These are phyloP conservation scores for Colletotrichum camelliae DNA, from an alignment of 2,329 filamentous ascomycete species.

Conservation along the genomic window DNA sequence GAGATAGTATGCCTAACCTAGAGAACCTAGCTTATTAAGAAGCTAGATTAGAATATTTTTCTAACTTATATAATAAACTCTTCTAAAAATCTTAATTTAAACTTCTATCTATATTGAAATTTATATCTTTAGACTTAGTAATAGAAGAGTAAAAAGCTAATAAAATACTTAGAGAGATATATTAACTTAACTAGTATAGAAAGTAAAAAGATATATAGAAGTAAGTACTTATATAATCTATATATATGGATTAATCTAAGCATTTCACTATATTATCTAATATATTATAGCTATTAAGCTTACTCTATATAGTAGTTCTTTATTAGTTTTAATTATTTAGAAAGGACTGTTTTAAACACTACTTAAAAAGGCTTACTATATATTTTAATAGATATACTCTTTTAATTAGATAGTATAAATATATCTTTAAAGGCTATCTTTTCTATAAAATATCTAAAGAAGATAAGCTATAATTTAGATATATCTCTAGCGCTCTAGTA, in stretches of 20 bases:
- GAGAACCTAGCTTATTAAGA: not conserved
- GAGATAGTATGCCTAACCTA: not conserved
- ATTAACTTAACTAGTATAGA: not conserved
- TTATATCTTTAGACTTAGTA: no score
- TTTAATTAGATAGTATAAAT: not conserved
- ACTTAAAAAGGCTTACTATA: no score
- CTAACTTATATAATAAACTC: not conserved
- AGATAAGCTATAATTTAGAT: not conserved
- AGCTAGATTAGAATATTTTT: not conserved
- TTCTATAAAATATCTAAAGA: not conserved
- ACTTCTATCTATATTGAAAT: not conserved
- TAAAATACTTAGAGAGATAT: not conserved
- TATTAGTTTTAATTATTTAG: not conserved
- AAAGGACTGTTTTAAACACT: not conserved
- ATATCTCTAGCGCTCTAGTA: not conserved
- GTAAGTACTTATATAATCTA: not conserved
- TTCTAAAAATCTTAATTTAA: not conserved
- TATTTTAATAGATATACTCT: not conserved
- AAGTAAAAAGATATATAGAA: not conserved
- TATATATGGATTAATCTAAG: not conserved
- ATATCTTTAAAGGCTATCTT: not conserved
- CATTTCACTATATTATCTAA: not conserved
- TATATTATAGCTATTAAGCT: not conserved
- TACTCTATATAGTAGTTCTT: not conserved
- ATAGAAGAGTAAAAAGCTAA: not conserved